phyloP scores from a whole-genome alignment of 176 grass and related monocot species.

The Phoenix dactylifera region DNA sequence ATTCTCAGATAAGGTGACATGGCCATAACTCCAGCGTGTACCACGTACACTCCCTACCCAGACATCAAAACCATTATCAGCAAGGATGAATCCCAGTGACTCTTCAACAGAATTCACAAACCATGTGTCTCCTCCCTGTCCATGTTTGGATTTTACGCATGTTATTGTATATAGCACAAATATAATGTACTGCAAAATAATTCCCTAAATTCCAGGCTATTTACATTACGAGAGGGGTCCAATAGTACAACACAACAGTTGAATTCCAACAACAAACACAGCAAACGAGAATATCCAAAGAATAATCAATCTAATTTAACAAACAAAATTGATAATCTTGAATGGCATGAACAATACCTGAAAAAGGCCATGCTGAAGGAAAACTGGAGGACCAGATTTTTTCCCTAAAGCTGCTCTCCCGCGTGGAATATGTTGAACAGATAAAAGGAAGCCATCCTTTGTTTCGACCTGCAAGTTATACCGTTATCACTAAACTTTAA shows the following conservation, averaged over 20 bases:
- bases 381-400: conserved; percentile 54
- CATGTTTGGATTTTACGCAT: conserved; percentile 1
- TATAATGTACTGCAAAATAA: no score
- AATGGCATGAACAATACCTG: conserved; percentile 41
- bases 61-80: conserved; percentile 96
- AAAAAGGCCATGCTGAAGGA: conserved; percentile 96
- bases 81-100: conserved; percentile 87
- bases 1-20: conserved; percentile 57
- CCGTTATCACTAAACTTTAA: neutral
- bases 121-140: conserved; percentile 88
- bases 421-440: conserved; percentile 66
- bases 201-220: no score
- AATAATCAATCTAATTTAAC: neutral
- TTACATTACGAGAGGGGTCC: no score
- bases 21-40: conserved; percentile 73
- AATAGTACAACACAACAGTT: neutral
- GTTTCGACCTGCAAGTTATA: conserved; percentile 53
- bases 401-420: conserved; percentile 38
- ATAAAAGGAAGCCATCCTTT: conserved; percentile 69
- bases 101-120: conserved; percentile 66
- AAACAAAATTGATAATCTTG: neutral
- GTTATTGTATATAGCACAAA: no score
- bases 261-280: conserved; percentile 1
- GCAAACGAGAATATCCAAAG: neutral
- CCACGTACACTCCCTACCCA: conserved; percentile 90